Evolutionary conservation across 345 rosid species (phyloP), one percentile per base, ranked within the genome.

Genomic region (Bruguiera gymnorhiza): DNA sequence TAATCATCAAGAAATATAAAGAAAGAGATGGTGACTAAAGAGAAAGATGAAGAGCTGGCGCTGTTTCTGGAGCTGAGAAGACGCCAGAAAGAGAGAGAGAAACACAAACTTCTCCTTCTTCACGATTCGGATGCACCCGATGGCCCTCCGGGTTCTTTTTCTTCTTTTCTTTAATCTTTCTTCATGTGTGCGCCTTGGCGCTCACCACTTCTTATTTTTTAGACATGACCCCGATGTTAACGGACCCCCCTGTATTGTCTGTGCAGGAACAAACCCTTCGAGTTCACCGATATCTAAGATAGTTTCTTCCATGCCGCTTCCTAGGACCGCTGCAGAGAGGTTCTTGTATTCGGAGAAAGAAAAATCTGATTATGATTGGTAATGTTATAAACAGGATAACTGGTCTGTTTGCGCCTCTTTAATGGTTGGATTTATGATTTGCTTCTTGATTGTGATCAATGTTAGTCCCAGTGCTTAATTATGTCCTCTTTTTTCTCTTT

Each of bases 331-430:
- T 13, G 72, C 75, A 8, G 80, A 76, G 48, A 76, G 55, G 37
- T 76, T 76, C 67, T 62, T 76, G 76, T 76, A 76, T 59, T 76
- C 80, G 10, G 80, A 67, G 72, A 76, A 76, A 55, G 76, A 76
- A 4, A 76, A 76, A 66, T 76, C 80, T 36, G 80, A 76, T 50
- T 76, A 67, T 51, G 80, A 76, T 67, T 76, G 80, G 80, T 76
- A 76, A 66, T 36, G 24, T 62, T 36, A 4, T n/a, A 31, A 57
- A 57, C 7, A 15, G 16, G 11, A 39, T 39, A 8, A n/a, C 50
- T 67, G 11, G 36, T 32, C 36, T 32, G 36, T 16, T 51, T 2
- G 0, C 37, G 4, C 52, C 24, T 24, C 8, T 26, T 11, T 43
- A 15, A 5, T n/a, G 50, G 7, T n/a, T 30, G 10, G 8, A 7